Percentiles rank a stretch among this genome's conserved stretches.
phyloP scores from a whole-genome alignment of 164 flowering plant genomes.

The Vitis vinifera region DNA sequence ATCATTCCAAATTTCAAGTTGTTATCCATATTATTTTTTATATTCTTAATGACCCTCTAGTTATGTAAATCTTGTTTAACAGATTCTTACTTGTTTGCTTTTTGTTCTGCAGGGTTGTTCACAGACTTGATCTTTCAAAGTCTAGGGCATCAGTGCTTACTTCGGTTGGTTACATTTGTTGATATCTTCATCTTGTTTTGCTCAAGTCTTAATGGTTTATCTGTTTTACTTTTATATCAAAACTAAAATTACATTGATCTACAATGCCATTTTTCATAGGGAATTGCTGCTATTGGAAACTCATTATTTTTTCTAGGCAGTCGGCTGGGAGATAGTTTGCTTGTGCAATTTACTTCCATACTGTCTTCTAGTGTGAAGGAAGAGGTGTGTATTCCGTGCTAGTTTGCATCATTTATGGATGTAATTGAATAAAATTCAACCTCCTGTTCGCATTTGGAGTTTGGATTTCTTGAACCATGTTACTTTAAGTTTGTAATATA shows the following conservation, averaged over 20 bases:
- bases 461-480: not conserved
- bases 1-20: too few species aligned
- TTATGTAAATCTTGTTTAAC: not conserved
- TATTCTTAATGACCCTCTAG: not conserved
- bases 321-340: slow-evolving; percentile 94
- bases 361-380: slow-evolving; percentile 63
- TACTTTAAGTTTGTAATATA: too few species aligned
- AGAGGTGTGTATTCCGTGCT: slow-evolving; percentile 59
- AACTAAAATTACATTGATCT: not conserved
- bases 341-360: slow-evolving; percentile 74
- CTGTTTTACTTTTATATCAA: not conserved
- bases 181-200: not conserved
- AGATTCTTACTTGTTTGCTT: not conserved
- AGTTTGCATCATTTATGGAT: slow-evolving; percentile 3
- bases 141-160: slow-evolving; percentile 94
- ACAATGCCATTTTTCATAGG: slow-evolving; percentile 40
- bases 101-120: slow-evolving; percentile 66
- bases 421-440: not conserved
- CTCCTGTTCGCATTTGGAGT: not conserved
- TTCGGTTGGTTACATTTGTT: slow-evolving; percentile 61
- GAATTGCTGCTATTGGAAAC: slow-evolving; percentile 74
- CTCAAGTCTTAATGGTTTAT: not conserved
- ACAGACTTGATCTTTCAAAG: slow-evolving; percentile 89
- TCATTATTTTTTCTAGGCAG: slow-evolving; percentile 92
- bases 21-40: too few species aligned